Base-by-base conservation (phyloP, 139 green algal species). In the Ostreobium quekettii region DNA sequence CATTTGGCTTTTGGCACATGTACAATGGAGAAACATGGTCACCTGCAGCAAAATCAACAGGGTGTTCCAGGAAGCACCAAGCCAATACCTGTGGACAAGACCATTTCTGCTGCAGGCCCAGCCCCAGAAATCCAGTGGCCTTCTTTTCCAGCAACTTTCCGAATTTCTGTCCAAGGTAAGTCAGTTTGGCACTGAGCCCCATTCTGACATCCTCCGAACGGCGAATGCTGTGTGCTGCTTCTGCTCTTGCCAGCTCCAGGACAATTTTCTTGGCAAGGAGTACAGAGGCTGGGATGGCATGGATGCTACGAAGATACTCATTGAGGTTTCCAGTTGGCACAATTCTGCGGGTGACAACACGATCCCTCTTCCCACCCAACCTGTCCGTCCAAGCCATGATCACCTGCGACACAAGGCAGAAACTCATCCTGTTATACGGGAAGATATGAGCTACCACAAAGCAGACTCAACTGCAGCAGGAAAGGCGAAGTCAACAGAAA, bases 191-290 rank as follows among this genome's bases (percentile, higher is more conserved):
- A 19, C 37, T 6, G 22, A 68, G 35, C 8, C 61, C 36, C 35
- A 31, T n/a, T 31, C 36, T 11, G 33, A 56, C 35, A 31, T 68
- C 31, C 15, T 32, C 36, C 36, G 42, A 5, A 36, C 35, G 7
- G 24, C 5, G 31, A 15, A 38, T 53, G 11, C 53, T 26, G 30
- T 68, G 30, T 4, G 36, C 53, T 19, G 19, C 31, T 6, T 36
- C 8, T 11, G 53, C 8, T 36, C 31, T 36, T 24, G 36, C 42
- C 26, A n/a, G 30, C 32, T 68, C 61, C 61, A 68, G 24, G 35
- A 68, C 61, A n/a, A 68, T 29, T 68, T 68, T 68, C 36, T 68
- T 68, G 61, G 61, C 32, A 5, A 68, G 29, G 3, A 68, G 35
- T 19, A 53, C 61, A 35, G 24, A 33, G 19, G 36, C 36, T 4